Conservation (phyloP, 345 rosid species). For the Odontarrhena argentea region DNA sequence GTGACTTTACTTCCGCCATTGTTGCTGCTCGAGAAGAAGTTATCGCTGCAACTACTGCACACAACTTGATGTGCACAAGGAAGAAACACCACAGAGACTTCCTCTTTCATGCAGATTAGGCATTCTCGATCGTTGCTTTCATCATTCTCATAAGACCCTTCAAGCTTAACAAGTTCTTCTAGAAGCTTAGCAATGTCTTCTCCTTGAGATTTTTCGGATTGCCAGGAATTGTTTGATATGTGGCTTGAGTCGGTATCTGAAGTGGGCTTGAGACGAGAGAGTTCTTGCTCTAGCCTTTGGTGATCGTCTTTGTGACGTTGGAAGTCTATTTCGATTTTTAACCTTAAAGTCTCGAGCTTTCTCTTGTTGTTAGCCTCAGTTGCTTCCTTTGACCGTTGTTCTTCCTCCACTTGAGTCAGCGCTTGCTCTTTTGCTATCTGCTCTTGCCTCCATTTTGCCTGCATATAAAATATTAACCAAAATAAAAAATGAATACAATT, state of each 20-base stretch:
- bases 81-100: constrained; percentile 72
- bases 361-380: constrained; percentile 62
- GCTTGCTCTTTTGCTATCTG: constrained; percentile 57
- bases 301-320: constrained; percentile 80
- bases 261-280: constrained; percentile 57
- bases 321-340: constrained; percentile 71
- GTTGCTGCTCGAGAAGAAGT: constrained; percentile 45
- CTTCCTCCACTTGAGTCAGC: constrained; percentile 54
- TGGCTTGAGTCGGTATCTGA: constrained; percentile 49
- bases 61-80: constrained; percentile 80
- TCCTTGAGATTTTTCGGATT: constrained; percentile 39
- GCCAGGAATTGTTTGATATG: constrained; percentile 33
- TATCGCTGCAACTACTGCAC: constrained; percentile 69
- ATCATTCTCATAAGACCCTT: constrained; percentile 44
- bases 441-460: constrained; percentile 68
- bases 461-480: constrained; percentile 19
- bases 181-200: constrained; percentile 59
- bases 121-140: constrained; percentile 55
- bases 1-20: constrained; percentile 60
- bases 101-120: constrained; percentile 69
- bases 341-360: constrained; percentile 67
- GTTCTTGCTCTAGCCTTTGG: constrained; percentile 79
- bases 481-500: neutral
- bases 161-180: constrained; percentile 52
- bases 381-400: constrained; percentile 61